Evolutionary conservation across 2,329 filamentous ascomycete species (phyloP), one percentile per base, ranked within the genome.

Genomic region (Macrophomina pseudophaseolina): DNA sequence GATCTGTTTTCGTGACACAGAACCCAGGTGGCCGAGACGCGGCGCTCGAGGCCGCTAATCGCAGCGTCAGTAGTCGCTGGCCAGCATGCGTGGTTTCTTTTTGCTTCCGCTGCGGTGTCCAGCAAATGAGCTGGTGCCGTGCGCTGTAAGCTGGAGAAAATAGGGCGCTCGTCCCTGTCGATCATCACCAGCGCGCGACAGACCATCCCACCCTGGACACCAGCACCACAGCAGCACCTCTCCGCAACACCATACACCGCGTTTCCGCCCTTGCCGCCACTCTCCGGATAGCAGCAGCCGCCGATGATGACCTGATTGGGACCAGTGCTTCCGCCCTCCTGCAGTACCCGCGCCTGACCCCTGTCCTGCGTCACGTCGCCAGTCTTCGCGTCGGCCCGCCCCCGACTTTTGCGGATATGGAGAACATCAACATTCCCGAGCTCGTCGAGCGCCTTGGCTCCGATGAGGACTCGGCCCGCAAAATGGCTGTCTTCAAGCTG

Each of bases 401-500:
- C 48, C 65, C 65, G 56, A 44, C 49, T 8, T 53, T n/a, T 49
- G 40, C 18, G 28, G 59, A 35, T 68, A 87, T 87, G 85, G 85
- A 87, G 67, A 83, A 78, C 73, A 78, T 84, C 74, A 84, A 85
- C 74, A 80, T 88, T 68, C 78, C 84, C 56, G 85, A 88, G 71
- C 79, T 89, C 70, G 85, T 89, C 68, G 82, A 84, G 69, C 83
- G 86, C 63, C 80, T 90, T 67, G 82, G 84, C 52, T 86, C 85
- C 71, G 85, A 87, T 66, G 87, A 97, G 80, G 95, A 99, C 84
- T 94, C 92, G 66, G 90, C 92, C 72, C 92, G 94, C 75, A 99
- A 99, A 80, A 97, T 98, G 92, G 95, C 95, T 68, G 95, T 96
- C 68, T 99, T 99, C 87, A 97, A 97, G 82, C 88, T 99, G 71